A percentile compares a stretch with the other conserved stretches of the same genome.
Conservation (phyloP, 106 monocot genomes). For the Dendrobium chrysotoxum region DNA sequence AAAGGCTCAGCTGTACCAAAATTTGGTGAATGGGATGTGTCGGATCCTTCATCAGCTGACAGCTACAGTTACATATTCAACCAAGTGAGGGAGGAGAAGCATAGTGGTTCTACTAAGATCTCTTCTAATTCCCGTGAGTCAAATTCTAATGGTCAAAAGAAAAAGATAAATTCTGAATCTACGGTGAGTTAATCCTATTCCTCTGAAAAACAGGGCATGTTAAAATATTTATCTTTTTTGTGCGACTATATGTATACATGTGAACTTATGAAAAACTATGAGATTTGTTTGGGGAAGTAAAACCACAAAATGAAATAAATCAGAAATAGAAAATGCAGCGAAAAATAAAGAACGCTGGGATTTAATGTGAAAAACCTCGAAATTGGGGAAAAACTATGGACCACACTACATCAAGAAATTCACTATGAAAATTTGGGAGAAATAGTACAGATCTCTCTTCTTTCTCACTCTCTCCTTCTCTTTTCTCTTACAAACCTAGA, state of each 20-base stretch:
- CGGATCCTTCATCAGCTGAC: conserved; percentile 54
- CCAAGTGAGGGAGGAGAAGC: conserved; percentile 65
- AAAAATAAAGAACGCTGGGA: too few relatives aligned
- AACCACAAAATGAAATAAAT: too few relatives aligned
- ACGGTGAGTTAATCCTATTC: not conserved
- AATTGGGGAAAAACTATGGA: too few relatives aligned
- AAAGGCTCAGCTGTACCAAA: conserved; percentile 55
- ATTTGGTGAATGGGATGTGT: conserved; percentile 87
- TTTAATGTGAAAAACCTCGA: too few relatives aligned
- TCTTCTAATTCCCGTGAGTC: conserved; percentile 11
- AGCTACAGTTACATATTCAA: conserved; percentile 59
- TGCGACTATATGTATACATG: not conserved
- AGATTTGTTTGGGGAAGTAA: too few relatives aligned
- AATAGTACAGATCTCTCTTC: too few relatives aligned
- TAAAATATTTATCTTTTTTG: not conserved
- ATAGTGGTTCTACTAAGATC: conserved; percentile 32
- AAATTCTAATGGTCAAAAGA: not conserved
- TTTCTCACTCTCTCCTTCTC: too few relatives aligned
- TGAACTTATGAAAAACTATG: too few relatives aligned
- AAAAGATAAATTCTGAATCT: conserved; percentile 7
- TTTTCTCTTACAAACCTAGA: too few relatives aligned
- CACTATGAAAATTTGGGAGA: too few relatives aligned
- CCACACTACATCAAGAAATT: too few relatives aligned
- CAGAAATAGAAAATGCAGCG: too few relatives aligned
- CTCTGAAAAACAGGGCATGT: not conserved